Evolutionary conservation across 2,329 filamentous ascomycete species (phyloP), one percentile per base, ranked within the genome.

Genomic region (Madurella mycetomatis): DNA sequence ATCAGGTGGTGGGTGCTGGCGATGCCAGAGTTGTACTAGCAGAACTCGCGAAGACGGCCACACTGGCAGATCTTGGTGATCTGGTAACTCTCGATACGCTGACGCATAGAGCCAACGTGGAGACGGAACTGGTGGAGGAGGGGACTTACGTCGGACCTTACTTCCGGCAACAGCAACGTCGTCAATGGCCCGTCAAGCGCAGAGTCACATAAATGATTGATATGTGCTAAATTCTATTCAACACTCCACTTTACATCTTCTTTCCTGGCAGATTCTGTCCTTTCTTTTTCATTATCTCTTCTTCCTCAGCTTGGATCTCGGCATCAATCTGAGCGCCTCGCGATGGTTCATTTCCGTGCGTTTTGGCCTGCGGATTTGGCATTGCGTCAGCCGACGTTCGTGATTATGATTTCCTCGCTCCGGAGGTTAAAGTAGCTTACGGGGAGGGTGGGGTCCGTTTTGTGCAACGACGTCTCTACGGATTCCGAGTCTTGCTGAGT

Each of bases 321-420:
- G 87, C 81, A 68, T 91, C 87, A 54, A 90, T 78, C 76, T 87
- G 81, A 19, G 87, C 87, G 16, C 87, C 87, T 65, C 76, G 82
- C 17, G 83, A 87, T 1, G 87, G 87, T 72, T 90, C 78, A 67
- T 90, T 90, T 56, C 86, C 86, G 66, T 91, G 86, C 60, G 77
- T 66, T 62, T 72, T 80, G 52, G 86, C 87, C 82, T 80, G 42
- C 16, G 7, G 17, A 9, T 16, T 16, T 18, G 18, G 19, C n/a
- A n/a, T n/a, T n/a, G n/a, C n/a, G n/a, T 46, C 39, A 51, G 47
- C 40, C 8, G 34, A 15, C 9, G n/a, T 15, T 32, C 17, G n/a
- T 25, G 25, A 7, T 7, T 19, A 1, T 18, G 13, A n/a, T 17
- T 25, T 30, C 47, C 11, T 25, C 11, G 9, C 13, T 37, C 34